These are phyloP conservation scores for Amauroascus niger DNA, from an alignment of 2,329 filamentous ascomycete genomes.

Conservation along the genomic window DNA sequence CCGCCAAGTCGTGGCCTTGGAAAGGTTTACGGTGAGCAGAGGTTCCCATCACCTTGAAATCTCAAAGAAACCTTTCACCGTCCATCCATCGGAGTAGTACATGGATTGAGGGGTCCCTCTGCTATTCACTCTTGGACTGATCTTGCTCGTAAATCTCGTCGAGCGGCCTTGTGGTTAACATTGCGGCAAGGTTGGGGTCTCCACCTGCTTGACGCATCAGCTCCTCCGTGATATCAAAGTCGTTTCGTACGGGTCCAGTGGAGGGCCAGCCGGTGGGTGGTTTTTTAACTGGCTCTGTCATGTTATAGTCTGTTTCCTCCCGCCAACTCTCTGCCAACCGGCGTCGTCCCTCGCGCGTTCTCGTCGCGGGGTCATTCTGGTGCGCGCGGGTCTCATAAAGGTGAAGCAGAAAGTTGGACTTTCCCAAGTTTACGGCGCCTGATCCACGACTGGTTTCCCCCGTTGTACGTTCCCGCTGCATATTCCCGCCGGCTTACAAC, in stretches of 20 bases:
- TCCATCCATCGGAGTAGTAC: neutral
- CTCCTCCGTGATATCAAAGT: neutral
- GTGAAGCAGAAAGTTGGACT: constrained; percentile 2
- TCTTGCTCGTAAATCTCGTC: constrained; percentile 1
- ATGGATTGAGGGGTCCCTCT: neutral
- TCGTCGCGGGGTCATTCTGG: neutral
- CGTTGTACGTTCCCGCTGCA: too few relatives aligned
- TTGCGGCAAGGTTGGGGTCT: neutral
- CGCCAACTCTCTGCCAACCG: neutral
- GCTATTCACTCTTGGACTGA: constrained; percentile 11
- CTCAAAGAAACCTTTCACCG: too few relatives aligned
- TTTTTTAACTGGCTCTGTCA: constrained; percentile 1
- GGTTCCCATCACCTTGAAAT: too few relatives aligned
- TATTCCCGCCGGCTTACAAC: too few relatives aligned
- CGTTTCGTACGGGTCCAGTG: neutral
- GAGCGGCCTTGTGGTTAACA: neutral
- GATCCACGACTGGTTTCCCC: too few relatives aligned
- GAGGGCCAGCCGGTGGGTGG: neutral
- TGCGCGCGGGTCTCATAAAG: constrained; percentile 1
- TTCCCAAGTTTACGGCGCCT: too few relatives aligned
- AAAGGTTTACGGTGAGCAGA: too few relatives aligned
- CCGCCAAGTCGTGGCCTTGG: too few relatives aligned
- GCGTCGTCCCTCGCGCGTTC: constrained; percentile 1
- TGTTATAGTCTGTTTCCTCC: constrained; percentile 1
- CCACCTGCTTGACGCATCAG: neutral